Conservation (phyloP, 164 flowering plant species). For the Chimonanthus salicifolius region DNA sequence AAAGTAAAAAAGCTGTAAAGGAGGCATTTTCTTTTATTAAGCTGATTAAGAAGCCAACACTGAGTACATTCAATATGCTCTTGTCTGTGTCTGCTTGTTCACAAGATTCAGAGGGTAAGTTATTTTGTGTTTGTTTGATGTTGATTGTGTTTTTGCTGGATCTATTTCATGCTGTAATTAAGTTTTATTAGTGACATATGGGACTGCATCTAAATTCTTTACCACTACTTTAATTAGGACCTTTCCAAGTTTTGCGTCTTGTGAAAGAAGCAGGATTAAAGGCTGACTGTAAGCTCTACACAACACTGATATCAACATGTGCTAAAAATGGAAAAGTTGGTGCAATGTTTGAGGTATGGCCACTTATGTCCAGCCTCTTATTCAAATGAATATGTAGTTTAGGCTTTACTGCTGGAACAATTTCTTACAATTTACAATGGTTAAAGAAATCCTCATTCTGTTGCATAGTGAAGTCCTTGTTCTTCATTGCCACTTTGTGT, state of each 20-base stretch:
- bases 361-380: background rate
- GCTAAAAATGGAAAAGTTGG: slow-evolving; percentile 94
- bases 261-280: slow-evolving; percentile 66
- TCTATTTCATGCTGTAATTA: background rate
- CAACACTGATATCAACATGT: slow-evolving; percentile 85
- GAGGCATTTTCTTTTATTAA: slow-evolving; percentile 75
- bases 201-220: background rate
- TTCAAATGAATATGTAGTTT: background rate
- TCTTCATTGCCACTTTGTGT: background rate
- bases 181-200: background rate
- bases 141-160: background rate
- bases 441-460: background rate
- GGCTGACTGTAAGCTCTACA: slow-evolving; percentile 92
- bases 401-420: background rate
- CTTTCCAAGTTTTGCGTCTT: slow-evolving; percentile 61
- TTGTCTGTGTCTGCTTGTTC: slow-evolving; percentile 85
- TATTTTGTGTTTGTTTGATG: background rate
- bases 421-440: background rate
- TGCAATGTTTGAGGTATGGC: slow-evolving; percentile 82
- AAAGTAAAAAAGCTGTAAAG: slow-evolving; percentile 63
- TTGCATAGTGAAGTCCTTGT: background rate
- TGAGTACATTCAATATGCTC: slow-evolving; percentile 96
- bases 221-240: slow-evolving; percentile 43
- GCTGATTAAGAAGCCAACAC: slow-evolving; percentile 65
- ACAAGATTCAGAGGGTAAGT: slow-evolving; percentile 77